These are phyloP conservation scores for Linnemannia hyalina DNA, from an alignment of 192 early-diverging fungal species.

Conservation along the genomic window DNA sequence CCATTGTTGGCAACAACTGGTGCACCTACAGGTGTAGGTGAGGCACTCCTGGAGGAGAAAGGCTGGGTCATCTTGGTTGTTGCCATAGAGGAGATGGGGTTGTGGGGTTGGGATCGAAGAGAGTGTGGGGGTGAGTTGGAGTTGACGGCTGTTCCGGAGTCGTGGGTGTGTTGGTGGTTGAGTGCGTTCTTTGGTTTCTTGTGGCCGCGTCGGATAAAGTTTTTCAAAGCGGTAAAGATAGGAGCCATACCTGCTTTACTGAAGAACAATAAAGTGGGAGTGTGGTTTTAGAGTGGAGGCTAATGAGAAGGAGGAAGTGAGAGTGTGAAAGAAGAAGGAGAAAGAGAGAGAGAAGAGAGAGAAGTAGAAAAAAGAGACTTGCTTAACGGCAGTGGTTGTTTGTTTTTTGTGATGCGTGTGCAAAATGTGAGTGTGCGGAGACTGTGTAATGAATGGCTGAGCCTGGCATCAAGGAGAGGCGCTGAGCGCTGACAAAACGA, in stretches of 20 bases:
- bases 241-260: constrained; percentile 3
- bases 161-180: background rate
- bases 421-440: background rate
- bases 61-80: constrained; percentile 2
- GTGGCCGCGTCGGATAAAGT: constrained; percentile 15
- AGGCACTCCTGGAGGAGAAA: constrained; percentile 23
- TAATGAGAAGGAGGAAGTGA: no score
- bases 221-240: constrained; percentile 3
- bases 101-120: background rate
- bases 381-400: background rate
- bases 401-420: no score
- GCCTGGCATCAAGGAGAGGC: background rate
- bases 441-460: background rate
- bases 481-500: background rate
- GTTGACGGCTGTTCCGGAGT: background rate
- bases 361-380: background rate
- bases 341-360: background rate
- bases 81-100: background rate
- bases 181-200: background rate
- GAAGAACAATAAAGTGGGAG: background rate
- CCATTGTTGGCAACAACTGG: background rate
- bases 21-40: background rate
- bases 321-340: background rate
- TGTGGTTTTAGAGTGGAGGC: background rate
- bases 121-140: background rate